phyloP scores from a whole-genome alignment of 495 filamentous ascomycete genomes.

The Aspergillus ellipticus region DNA sequence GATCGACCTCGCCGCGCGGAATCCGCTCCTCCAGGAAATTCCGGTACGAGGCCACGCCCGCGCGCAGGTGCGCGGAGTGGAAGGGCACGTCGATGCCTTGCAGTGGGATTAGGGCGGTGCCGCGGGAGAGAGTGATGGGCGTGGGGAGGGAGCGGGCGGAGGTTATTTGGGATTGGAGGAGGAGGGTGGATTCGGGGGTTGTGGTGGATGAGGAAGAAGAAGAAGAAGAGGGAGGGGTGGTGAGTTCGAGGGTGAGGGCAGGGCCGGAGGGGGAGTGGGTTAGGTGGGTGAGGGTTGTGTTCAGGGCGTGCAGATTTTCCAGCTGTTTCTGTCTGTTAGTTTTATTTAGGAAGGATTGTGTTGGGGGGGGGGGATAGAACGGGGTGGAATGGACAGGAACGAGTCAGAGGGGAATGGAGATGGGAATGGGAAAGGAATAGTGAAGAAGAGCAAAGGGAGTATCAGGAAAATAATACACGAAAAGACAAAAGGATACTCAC shows the following conservation, averaged over 20 bases:
- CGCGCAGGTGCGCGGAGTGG: slow-evolving; percentile 1
- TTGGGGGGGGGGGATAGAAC: neutral
- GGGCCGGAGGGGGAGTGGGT: neutral
- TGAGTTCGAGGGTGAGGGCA: neutral
- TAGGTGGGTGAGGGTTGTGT: neutral
- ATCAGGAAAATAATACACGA: too few relatives aligned
- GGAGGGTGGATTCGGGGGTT: neutral
- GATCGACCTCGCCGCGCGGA: slow-evolving; percentile 3
- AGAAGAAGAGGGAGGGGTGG: neutral
- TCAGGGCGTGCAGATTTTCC: neutral
- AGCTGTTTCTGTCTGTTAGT: neutral
- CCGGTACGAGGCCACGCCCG: slow-evolving; percentile 15
- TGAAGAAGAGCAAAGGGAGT: too few relatives aligned
- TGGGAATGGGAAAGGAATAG: too few relatives aligned
- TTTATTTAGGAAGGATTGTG: neutral
- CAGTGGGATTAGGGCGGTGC: neutral
- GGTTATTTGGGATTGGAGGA: neutral
- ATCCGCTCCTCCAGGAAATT: slow-evolving; percentile 12
- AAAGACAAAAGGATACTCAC: too few relatives aligned
- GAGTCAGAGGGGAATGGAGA: too few relatives aligned
- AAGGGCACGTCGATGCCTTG: slow-evolving; percentile 6
- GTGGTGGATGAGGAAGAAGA: too few relatives aligned
- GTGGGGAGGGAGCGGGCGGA: neutral
- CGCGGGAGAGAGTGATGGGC: neutral
- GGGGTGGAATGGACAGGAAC: too few relatives aligned